Base-by-base conservation (phyloP, 1,284 basidiomycete species). In the Tilletia indica region DNA sequence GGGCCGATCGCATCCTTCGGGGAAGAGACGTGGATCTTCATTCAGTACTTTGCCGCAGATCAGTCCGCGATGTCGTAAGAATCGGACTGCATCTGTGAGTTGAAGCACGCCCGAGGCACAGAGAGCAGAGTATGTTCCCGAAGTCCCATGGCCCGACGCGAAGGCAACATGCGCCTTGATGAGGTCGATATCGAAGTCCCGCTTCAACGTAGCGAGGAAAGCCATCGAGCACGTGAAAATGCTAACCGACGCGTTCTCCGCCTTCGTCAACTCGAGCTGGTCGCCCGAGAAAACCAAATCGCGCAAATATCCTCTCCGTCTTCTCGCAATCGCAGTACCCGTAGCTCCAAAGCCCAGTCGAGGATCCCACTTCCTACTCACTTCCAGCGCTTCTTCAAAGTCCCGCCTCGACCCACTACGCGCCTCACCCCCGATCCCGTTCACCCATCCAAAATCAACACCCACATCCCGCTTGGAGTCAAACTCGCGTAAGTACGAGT, bases 201-300 rank as follows among this genome's bases (percentile, higher is more conserved):
- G 76, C 16, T 77, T 75, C 39, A 84, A 68, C 47, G 82, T 82
- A 16, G 76, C 70, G n/a, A 84, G 67, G 58, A 84, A 80, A 11
- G 82, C 77, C 36, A 82, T 73, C 4, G 80, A 80, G 68, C 75
- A 80, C 0, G 79, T 77, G 36, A 84, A 72, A 49, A 82, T 83
- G 19, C 80, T 77, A 0, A 81, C 80, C 72, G 78, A 77, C 4
- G 82, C 82, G 42, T 83, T 84, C 54, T 84, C 80, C 4, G 80
- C 73, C 16, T 80, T 49, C 9, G 81, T 84, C 42, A 84, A 70
- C 70, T 80, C 78, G 45, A 83, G 75, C 66, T 84, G 82, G 56
- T 83, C 81, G 42, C 82, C 82, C 1, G 74, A 74, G 36, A 83
- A 83, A 19, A 68, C 66, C 8, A 68, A 21, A 34, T 68, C 48